Conservation (phyloP, 257 asterid genomes). For the Apocynum venetum region DNA sequence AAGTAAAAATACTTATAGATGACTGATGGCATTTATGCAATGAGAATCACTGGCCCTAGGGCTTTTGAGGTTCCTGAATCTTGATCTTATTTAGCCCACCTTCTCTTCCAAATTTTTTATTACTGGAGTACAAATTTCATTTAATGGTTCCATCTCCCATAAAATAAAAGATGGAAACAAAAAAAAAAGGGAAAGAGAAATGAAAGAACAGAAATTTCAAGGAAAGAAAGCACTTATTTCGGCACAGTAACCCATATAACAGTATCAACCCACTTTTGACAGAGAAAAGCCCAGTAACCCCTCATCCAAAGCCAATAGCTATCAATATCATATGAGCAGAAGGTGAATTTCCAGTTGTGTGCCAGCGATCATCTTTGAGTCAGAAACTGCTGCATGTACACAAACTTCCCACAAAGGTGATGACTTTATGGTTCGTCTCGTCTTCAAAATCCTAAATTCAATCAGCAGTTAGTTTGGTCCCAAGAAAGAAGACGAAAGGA, state of each 20-base stretch:
- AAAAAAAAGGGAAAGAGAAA: not conserved
- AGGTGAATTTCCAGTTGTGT: not conserved
- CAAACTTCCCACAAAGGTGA: not conserved
- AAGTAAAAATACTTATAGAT: not conserved
- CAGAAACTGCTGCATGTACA: conserved; percentile 2
- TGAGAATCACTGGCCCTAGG: not conserved
- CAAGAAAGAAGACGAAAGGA: not conserved
- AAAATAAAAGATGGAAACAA: not conserved
- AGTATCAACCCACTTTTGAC: not conserved
- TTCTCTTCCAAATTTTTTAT: not conserved
- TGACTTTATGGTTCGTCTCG: not conserved
- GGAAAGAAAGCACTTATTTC: not conserved
- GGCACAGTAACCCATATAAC: not conserved
- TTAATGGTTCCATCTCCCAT: no score
- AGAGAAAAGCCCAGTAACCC: not conserved
- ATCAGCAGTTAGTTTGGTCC: not conserved
- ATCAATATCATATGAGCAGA: not conserved
- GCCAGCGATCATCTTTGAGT: not conserved
- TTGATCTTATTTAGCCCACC: not conserved
- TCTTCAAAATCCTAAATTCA: not conserved
- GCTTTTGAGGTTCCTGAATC: not conserved
- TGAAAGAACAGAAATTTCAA: not conserved
- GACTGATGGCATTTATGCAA: not conserved
- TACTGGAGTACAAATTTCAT: not conserved
- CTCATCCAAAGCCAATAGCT: not conserved